Base-by-base conservation (phyloP, 169 alveolate genomes). In the Babesia divergens region DNA sequence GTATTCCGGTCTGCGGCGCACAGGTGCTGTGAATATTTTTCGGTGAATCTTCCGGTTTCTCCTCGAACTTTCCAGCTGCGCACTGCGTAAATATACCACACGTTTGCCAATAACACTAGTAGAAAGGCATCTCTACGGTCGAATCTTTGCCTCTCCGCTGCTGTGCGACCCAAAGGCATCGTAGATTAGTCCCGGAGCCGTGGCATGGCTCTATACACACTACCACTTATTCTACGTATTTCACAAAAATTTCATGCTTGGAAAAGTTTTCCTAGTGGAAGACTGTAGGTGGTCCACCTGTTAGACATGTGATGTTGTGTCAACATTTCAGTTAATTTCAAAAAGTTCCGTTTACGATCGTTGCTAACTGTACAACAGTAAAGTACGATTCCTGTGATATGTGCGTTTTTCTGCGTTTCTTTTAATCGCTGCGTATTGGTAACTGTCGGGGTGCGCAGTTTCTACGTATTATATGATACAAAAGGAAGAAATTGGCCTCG, bases 31-130 rank as follows among this genome's bases (percentile, higher is more conserved):
- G 28, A 32, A 24, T 34, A 28, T 44, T 43, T 62, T 47, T 47
- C 72, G 40, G 43, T 50, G 51, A 49, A 62, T 62, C 72, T 62
- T 47, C 56, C 43, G 24, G 32, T 22, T 7, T 24, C 34, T 18
- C 28, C 24, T 3, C 9, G 56, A 47, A 47, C 35, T 62, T 62
- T 62, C 72, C 72, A 62, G 72, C 72, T 62, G 72, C 72, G 20
- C 56, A 47, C 72, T 26, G 31, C 62, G 53, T 35, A 42, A 11
- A 43, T 18, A 3, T 22, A 49, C 4, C 31, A 44, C 46, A 26
- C 1, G 18, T 31, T 20, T 29, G 38, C 43, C 46, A 62, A 9
- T 14, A 62, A 32, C 59, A 62, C 50, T 50, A 62, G 49, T 24
- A 38, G 4, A 38, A 20, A 43, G 16, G 37, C 72, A 13, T 24